phyloP scores from a whole-genome alignment of 1,284 basidiomycete species.

The Apiotrichum veenhuisii region DNA sequence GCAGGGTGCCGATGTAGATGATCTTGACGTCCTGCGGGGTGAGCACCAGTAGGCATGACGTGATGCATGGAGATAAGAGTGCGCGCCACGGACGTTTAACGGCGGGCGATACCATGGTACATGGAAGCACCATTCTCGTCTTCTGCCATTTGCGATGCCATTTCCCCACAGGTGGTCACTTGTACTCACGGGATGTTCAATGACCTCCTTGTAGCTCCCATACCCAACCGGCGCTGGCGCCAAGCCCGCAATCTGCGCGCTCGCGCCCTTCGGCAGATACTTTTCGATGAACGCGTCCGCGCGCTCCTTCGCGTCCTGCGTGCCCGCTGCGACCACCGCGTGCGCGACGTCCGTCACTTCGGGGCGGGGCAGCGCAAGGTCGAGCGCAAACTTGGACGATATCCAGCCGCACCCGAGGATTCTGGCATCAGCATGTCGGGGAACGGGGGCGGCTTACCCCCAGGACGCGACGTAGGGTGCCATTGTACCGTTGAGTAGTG shows the following conservation, averaged over 20 bases:
- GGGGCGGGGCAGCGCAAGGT: conserved; percentile 44
- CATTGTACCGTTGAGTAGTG: not conserved
- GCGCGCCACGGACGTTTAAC: too few relatives aligned
- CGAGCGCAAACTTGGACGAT: conserved; percentile 45
- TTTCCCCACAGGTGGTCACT: too few relatives aligned
- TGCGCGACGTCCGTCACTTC: conserved; percentile 50
- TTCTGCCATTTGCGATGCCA: too few relatives aligned
- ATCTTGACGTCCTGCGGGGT: conserved; percentile 47
- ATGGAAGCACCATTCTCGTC: too few relatives aligned
- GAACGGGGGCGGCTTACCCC: conserved; percentile 3
- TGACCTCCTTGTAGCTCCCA: conserved; percentile 49
- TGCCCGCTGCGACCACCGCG: conserved; percentile 50
- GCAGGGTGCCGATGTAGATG: conserved; percentile 54
- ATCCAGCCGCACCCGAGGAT: conserved; percentile 32
- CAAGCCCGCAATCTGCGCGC: conserved; percentile 31
- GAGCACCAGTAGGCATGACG: not conserved
- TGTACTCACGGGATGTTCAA: conserved; percentile 39
- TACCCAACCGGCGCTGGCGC: conserved; percentile 27
- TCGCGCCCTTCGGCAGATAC: conserved; percentile 32
- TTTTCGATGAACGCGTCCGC: conserved; percentile 48
- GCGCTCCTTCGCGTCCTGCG: conserved; percentile 36
- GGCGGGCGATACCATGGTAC: too few relatives aligned
- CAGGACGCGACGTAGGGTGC: conserved; percentile 14
- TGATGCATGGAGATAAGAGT: not conserved
- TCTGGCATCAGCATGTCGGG: conserved; percentile 3